Conservation (phyloP, 768 basidiomycete species). For the Porphyrellus cyaneotinctus region DNA sequence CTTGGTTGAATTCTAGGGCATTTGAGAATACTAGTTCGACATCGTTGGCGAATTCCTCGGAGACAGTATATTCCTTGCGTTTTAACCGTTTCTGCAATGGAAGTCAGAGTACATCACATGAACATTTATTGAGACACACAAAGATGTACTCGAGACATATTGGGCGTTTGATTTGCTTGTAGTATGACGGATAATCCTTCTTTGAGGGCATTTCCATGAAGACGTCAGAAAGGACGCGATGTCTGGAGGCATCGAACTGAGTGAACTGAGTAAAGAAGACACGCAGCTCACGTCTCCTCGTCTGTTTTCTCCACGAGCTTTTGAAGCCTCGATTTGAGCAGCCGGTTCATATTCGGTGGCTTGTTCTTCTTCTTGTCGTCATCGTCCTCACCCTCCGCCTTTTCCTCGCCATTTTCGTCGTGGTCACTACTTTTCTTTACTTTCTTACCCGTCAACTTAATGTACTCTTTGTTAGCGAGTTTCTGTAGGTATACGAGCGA, state of each 20-base stretch:
- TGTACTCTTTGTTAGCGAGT: conserved; percentile 44
- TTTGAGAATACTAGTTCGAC: conserved; percentile 90
- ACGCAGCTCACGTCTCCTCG: conserved; percentile 48
- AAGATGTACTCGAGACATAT: conserved; percentile 75
- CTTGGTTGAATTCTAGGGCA: conserved; percentile 83
- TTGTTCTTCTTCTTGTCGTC: conserved; percentile 50
- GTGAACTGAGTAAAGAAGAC: not conserved
- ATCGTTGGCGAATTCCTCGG: conserved; percentile 75
- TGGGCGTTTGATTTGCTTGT: conserved; percentile 73
- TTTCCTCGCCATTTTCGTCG: conserved; percentile 39
- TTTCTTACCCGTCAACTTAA: conserved; percentile 40
- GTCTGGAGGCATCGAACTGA: conserved; percentile 38
- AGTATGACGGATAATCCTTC: conserved; percentile 77
- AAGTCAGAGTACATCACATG: not conserved
- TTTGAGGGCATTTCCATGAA: conserved; percentile 85
- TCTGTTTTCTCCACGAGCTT: conserved; percentile 74
- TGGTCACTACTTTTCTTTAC: conserved; percentile 36
- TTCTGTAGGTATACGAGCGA: conserved; percentile 35
- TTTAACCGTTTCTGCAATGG: conserved; percentile 68
- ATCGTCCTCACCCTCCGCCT: conserved; percentile 40
- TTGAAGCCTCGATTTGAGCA: conserved; percentile 65
- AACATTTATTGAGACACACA: conserved; percentile 41
- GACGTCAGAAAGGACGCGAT: conserved; percentile 60
- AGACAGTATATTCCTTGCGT: conserved; percentile 67
- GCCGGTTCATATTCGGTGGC: conserved; percentile 56